Evolutionary conservation across 2,329 filamentous ascomycete genomes (phyloP).

Genomic region (Fusarium sp.): DNA sequence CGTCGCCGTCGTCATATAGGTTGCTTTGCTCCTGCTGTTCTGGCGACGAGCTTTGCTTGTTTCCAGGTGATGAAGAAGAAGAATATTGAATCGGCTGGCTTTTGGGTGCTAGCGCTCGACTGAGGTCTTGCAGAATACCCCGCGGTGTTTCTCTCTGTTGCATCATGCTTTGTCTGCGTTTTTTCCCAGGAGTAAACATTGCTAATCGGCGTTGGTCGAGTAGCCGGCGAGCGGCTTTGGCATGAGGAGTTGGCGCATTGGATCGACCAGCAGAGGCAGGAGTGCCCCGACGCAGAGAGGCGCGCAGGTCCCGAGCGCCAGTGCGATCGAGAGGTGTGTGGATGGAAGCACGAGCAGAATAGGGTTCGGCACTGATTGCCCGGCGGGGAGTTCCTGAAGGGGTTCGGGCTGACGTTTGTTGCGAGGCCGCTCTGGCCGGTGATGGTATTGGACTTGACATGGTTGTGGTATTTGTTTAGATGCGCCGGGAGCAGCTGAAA

Average conservation of each 20-base stretch:
- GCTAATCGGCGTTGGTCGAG: conserved; percentile 70
- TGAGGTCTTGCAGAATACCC: conserved; percentile 66
- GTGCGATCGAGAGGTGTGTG: conserved; percentile 59
- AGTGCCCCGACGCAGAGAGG: conserved; percentile 56
- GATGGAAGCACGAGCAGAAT: conserved; percentile 56
- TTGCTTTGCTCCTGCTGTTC: conserved; percentile 58
- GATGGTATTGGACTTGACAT: conserved; percentile 37
- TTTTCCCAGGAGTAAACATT: conserved; percentile 70
- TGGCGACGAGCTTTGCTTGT: conserved; percentile 47
- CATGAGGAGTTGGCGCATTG: conserved; percentile 69
- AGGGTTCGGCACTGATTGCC: conserved; percentile 52
- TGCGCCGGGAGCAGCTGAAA: conserved; percentile 10
- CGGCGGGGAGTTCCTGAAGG: conserved; percentile 50
- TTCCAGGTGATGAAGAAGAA: conserved; percentile 57
- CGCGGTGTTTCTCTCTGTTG: conserved; percentile 68
- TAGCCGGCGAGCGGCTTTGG: conserved; percentile 68
- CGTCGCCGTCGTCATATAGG: conserved; percentile 62
- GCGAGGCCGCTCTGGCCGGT: conserved; percentile 26
- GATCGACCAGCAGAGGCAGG: conserved; percentile 60
- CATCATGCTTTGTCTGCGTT: conserved; percentile 68
- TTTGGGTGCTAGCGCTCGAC: conserved; percentile 64
- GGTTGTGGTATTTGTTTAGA: conserved; percentile 22
- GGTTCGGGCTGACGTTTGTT: conserved; percentile 30
- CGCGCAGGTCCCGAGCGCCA: conserved; percentile 53
- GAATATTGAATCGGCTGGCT: conserved; percentile 61